A percentile compares a stretch with the other conserved stretches of the same genome.
Conservation (phyloP, 257 asterid genomes). For the Salvia miltiorrhiza region DNA sequence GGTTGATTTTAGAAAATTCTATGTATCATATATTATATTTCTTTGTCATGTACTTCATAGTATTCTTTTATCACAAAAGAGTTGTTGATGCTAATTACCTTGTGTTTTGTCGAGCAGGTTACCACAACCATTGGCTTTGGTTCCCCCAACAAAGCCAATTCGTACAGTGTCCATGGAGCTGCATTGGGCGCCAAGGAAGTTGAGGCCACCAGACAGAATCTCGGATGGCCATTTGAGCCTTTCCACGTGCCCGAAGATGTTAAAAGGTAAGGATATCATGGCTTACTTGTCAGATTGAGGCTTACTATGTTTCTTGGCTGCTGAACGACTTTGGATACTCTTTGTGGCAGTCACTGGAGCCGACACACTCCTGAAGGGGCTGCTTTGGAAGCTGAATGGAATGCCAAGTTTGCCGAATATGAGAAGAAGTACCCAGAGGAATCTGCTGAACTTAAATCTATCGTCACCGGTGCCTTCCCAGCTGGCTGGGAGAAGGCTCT, state of each 20-base stretch:
- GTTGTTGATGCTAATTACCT: conserved; percentile 11
- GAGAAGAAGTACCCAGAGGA: conserved; percentile 84
- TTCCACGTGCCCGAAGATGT: conserved; percentile 91
- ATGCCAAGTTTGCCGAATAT: conserved; percentile 77
- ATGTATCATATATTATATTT: no score
- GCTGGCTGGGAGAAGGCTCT: conserved; percentile 84
- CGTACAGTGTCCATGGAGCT: conserved; percentile 81
- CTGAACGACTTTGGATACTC: conserved; percentile 12
- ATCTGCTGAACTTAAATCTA: conserved; percentile 70
- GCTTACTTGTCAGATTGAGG: conserved; percentile 3
- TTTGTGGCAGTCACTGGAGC: conserved; percentile 78
- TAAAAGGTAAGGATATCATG: conserved; percentile 51
- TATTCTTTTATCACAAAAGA: neutral
- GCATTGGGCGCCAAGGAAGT: conserved; percentile 94
- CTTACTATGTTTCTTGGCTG: neutral
- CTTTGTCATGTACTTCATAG: no score
- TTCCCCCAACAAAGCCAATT: conserved; percentile 79
- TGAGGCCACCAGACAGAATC: conserved; percentile 92
- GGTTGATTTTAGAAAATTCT: no score
- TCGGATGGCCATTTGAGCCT: conserved; percentile 90
- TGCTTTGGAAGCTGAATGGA: conserved; percentile 87
- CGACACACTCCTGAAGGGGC: conserved; percentile 79
- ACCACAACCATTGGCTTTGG: conserved; percentile 84
- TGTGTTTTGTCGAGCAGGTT: conserved; percentile 37
- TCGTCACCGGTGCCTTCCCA: conserved; percentile 64